A percentile compares a stretch with the other conserved stretches of the same genome.
Evolutionary conservation across 192 early-diverging fungal species (phyloP).

Genomic region (Backusella tarrabulga): DNA sequence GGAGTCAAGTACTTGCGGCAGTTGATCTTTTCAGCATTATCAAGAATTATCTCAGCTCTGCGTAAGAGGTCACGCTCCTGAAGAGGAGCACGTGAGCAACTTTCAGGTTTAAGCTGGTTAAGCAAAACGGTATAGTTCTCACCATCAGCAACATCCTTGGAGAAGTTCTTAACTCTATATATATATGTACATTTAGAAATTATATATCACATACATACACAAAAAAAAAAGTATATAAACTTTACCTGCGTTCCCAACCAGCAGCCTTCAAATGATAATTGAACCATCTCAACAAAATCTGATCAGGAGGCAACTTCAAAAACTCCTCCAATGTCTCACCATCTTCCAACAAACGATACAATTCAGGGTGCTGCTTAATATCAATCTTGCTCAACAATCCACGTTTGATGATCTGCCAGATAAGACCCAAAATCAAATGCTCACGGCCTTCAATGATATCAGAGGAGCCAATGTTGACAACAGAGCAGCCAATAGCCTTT

Average conservation of each 20-base stretch:
- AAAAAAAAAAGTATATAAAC: not conserved
- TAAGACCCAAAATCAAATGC: conserved; percentile 94
- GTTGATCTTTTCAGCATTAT: conserved; percentile 89
- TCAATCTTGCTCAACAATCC: conserved; percentile 96
- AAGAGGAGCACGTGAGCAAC: conserved; percentile 82
- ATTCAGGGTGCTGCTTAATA: conserved; percentile 97
- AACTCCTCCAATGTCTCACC: conserved; percentile 95
- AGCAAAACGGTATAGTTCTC: conserved; percentile 95
- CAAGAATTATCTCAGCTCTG: conserved; percentile 87
- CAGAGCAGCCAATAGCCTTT: conserved; percentile 97
- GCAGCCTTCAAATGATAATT: conserved; percentile 98
- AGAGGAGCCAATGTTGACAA: conserved; percentile 97
- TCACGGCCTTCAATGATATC: conserved; percentile 96
- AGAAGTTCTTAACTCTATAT: conserved; percentile 82
- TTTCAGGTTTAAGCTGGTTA: conserved; percentile 83
- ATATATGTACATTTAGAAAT: not conserved
- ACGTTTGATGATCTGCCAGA: conserved; percentile 99
- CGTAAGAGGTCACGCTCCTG: conserved; percentile 70
- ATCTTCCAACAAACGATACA: conserved; percentile 91
- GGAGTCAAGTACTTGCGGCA: conserved; percentile 95
- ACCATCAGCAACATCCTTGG: conserved; percentile 89
- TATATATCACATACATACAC: not conserved
- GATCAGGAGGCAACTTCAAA: conserved; percentile 91
- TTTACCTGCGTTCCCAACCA: conserved; percentile 73
- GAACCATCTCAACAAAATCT: conserved; percentile 98